Conservation (phyloP, 1,139 yeast genomes). For the Pichia sp. region DNA sequence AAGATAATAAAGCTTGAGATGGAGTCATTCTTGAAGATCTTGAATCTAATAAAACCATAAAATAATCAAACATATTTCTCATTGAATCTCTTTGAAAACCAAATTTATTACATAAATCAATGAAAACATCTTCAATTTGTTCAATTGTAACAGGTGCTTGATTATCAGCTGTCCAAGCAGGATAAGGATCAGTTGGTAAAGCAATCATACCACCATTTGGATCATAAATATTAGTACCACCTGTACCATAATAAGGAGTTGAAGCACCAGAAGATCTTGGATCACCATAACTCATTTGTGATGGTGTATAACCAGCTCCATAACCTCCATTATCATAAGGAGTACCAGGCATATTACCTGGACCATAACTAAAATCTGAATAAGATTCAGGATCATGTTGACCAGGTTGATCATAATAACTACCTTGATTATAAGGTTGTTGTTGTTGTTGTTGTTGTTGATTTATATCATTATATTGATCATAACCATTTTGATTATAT, state of each 20-base stretch:
- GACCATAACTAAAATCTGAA: slow-evolving; percentile 68
- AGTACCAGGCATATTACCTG: slow-evolving; percentile 59
- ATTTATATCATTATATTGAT: slow-evolving; percentile 26
- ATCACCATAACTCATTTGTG: slow-evolving; percentile 79
- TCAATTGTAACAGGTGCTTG: slow-evolving; percentile 51
- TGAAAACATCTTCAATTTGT: slow-evolving; percentile 59
- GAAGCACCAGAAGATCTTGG: slow-evolving; percentile 90
- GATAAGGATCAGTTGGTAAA: slow-evolving; percentile 46
- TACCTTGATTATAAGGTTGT: slow-evolving; percentile 23
- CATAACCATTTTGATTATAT: slow-evolving; percentile 16
- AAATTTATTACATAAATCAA: slow-evolving; percentile 53
- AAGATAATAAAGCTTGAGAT: slow-evolving; percentile 57
- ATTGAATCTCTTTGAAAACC: slow-evolving; percentile 75
- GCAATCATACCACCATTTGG: slow-evolving; percentile 37
- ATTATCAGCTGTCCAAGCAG: slow-evolving; percentile 61
- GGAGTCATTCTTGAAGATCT: slow-evolving; percentile 72
- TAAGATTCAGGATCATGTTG: slow-evolving; percentile 68
- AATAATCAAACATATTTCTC: slow-evolving; percentile 70
- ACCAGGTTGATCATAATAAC: slow-evolving; percentile 47
- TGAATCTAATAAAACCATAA: slow-evolving; percentile 71
- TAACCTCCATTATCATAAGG: slow-evolving; percentile 58
- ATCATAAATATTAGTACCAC: slow-evolving; percentile 38
- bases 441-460: slow-evolving; percentile 8
- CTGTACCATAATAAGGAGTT: slow-evolving; percentile 84
- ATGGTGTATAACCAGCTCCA: slow-evolving; percentile 57